Percentiles rank a stretch among this genome's conserved stretches.
These are phyloP conservation scores for Arthrobotrys iridis DNA, from an alignment of 2,329 filamentous ascomycete species.

Conservation along the genomic window DNA sequence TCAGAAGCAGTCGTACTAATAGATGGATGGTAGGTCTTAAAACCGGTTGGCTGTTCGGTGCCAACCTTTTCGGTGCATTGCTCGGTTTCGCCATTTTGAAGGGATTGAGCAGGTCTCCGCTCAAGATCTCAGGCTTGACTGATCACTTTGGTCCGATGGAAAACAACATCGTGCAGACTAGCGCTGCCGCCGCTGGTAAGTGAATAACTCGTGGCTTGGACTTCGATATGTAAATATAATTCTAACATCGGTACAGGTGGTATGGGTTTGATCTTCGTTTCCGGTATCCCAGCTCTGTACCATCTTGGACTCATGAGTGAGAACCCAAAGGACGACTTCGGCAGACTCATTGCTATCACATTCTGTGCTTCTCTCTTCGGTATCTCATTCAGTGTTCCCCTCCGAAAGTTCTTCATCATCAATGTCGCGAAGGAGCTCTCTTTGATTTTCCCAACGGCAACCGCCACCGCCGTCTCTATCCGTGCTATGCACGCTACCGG, in stretches of 20 bases:
- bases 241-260: slow-evolving; percentile 61
- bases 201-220: not conserved
- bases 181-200: slow-evolving; percentile 68
- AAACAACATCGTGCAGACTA: slow-evolving; percentile 71
- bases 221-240: not conserved
- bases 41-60: slow-evolving; percentile 66
- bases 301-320: slow-evolving; percentile 66
- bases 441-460: slow-evolving; percentile 70
- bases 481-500: slow-evolving; percentile 69
- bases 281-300: slow-evolving; percentile 71
- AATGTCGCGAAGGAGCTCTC: slow-evolving; percentile 71
- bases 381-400: slow-evolving; percentile 59
- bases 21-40: slow-evolving; percentile 64
- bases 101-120: slow-evolving; percentile 63
- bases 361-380: slow-evolving; percentile 74
- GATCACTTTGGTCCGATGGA: slow-evolving; percentile 70
- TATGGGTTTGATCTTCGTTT: slow-evolving; percentile 69
- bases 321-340: slow-evolving; percentile 68
- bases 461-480: slow-evolving; percentile 71
- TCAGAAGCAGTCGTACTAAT: not conserved
- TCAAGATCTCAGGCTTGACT: slow-evolving; percentile 66
- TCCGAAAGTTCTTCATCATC: slow-evolving; percentile 76
- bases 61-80: slow-evolving; percentile 67
- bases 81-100: slow-evolving; percentile 71
- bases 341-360: slow-evolving; percentile 69